phyloP scores from a whole-genome alignment of 345 rosid genomes.

The Melaleuca quinquenervia region DNA sequence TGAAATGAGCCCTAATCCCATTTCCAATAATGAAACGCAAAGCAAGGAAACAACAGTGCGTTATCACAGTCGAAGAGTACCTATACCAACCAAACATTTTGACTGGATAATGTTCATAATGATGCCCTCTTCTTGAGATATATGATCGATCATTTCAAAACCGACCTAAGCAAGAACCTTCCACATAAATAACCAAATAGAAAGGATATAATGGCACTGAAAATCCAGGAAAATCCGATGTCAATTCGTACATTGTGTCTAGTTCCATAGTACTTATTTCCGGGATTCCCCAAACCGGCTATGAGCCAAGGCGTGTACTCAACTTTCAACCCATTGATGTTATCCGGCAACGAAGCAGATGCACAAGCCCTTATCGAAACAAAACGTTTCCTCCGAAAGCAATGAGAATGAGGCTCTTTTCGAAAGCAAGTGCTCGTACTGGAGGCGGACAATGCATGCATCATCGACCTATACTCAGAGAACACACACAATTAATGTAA shows the following conservation, averaged over 20 bases:
- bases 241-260: conserved; percentile 68
- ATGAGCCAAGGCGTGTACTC: conserved; percentile 92
- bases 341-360: conserved; percentile 29
- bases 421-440: conserved; percentile 25
- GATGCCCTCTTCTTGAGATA: conserved; percentile 54
- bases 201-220: neutral
- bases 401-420: conserved; percentile 10
- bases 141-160: conserved; percentile 74
- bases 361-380: conserved; percentile 23
- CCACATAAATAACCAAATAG: neutral
- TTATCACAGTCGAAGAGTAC: conserved; percentile 17
- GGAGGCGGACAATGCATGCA: conserved; percentile 43
- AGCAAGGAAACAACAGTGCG: neutral
- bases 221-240: neutral
- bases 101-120: conserved; percentile 78
- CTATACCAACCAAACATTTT: conserved; percentile 83
- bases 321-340: conserved; percentile 29
- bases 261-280: conserved; percentile 86
- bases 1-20: neutral
- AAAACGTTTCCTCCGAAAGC: conserved; percentile 3
- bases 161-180: conserved; percentile 48
- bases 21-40: neutral
- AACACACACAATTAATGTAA: neutral
- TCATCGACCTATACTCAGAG: conserved; percentile 42
- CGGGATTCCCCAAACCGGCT: conserved; percentile 95